Percentiles rank a stretch among this genome's conserved stretches.
Evolutionary conservation across 2,329 filamentous ascomycete species (phyloP).

Genomic region (Madurella fahalii): DNA sequence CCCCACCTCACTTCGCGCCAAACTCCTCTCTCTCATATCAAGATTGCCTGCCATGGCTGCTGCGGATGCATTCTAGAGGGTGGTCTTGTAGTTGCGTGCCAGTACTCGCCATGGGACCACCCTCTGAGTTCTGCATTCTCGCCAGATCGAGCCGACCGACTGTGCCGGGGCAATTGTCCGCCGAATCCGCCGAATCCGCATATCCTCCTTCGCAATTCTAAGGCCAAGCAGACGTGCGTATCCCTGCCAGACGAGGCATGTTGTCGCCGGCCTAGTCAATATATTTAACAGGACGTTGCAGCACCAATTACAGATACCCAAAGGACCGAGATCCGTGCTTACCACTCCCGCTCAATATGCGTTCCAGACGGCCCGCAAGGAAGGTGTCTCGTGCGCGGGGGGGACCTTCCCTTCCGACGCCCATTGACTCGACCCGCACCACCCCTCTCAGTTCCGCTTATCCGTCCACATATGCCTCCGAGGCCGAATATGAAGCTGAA

Average conservation of each 20-base stretch:
- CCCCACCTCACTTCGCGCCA: conserved; percentile 8
- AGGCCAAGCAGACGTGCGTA: not conserved
- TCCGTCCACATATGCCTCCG: conserved; percentile 36
- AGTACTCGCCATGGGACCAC: conserved; percentile 53
- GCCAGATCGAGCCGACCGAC: conserved; percentile 19
- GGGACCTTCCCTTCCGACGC: conserved; percentile 27
- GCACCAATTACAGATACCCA: not conserved
- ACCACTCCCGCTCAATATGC: conserved; percentile 18
- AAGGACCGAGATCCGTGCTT: not conserved
- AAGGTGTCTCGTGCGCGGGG: conserved; percentile 29
- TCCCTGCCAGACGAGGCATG: not conserved
- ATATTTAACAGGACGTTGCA: not conserved
- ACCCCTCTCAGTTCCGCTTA: conserved; percentile 37
- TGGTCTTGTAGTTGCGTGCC: conserved; percentile 41
- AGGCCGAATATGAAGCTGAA: conserved; percentile 36
- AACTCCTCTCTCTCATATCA: conserved; percentile 10
- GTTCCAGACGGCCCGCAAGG: conserved; percentile 25
- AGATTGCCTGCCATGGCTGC: conserved; percentile 38
- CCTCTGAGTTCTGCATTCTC: conserved; percentile 43
- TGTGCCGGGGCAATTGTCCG: not conserved
- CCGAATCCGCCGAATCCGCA: not conserved
- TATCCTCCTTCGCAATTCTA: not conserved
- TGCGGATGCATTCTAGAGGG: conserved; percentile 51
- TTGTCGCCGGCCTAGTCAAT: not conserved
- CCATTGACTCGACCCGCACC: conserved; percentile 31